Evolutionary conservation across 306 rosid species (phyloP), one percentile per base, ranked within the genome.

Genomic region (Castanospermum australe): DNA sequence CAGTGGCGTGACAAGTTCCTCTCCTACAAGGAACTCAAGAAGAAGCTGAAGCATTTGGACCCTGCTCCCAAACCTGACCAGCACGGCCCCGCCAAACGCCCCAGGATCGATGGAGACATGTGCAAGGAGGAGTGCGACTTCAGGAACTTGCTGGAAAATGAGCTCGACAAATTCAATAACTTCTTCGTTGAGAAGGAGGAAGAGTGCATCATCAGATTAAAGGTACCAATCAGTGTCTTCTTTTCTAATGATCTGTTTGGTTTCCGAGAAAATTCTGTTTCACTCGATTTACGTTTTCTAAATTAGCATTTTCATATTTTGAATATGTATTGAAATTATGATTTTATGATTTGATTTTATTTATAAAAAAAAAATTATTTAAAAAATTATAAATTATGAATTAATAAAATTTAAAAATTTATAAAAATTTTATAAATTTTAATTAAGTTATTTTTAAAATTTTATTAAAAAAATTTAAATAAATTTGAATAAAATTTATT

Each of bases 1-100:
- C 94, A 94, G 84, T 94, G 98, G 98, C 94, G 97, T 39, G 98
- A 94, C 84, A 92, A 96, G 84, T 96, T 96, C 80, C 83, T 96
- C 51, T 91, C 97, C 57, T 96, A 96, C 83, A 96, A 96, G 86
- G 98, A 96, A 18, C 87, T 96, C 69, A 96, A 96, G 93, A 93
- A 90, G 92, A 86, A 84, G 80, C 76, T 96, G 78, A 96, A 96
- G 87, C 92, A 75, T 32, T 75, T 96, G 5, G 94, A 91, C 65
- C 99, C 92, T 8, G 59, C 65, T 0, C 0, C 60, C n/a, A 39
- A 25, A 12, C 68, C 44, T 18, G 72, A 50, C 4, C 73, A 56
- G 2, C 84, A 83, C 13, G 78, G 90, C 38, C 93, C 93, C 0
- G 14, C 24, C 59, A 96, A 96, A 79, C 93, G 97, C 5, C 87